phyloP scores from a whole-genome alignment of 2,329 filamentous ascomycete genomes.

The Myotisia sp. region DNA sequence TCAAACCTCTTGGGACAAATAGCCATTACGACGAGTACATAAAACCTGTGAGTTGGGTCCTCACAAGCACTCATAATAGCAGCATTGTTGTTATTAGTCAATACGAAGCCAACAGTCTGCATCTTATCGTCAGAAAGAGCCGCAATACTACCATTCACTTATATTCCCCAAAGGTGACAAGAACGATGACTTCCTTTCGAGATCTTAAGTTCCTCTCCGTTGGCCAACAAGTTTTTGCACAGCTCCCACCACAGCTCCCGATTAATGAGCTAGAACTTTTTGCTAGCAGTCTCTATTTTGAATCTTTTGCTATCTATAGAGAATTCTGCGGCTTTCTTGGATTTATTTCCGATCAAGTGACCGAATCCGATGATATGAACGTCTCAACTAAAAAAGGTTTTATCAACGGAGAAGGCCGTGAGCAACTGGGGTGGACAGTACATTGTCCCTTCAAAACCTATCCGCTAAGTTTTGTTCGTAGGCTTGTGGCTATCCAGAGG shows the following conservation, averaged over 20 bases:
- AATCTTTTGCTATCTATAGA: no score
- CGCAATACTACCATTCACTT: conserved; percentile 34
- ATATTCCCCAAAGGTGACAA: conserved; percentile 47
- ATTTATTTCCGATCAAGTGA: no score
- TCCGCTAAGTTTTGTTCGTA: no score
- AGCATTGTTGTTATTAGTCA: conserved; percentile 45
- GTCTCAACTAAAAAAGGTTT: no score
- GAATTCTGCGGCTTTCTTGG: no score
- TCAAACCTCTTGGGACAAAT: conserved; percentile 5
- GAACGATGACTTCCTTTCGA: conserved; percentile 47
- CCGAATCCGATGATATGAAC: no score
- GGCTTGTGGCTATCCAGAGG: no score
- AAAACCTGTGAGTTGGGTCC: conserved; percentile 43
- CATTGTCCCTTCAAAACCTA: no score
- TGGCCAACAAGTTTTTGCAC: no score
- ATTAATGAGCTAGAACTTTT: conserved; percentile 46
- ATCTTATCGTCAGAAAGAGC: conserved; percentile 23
- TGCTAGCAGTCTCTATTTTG: conserved; percentile 43
- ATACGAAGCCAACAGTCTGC: conserved; percentile 46
- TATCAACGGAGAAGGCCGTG: no score
- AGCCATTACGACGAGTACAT: neutral
- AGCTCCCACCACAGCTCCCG: conserved; percentile 38
- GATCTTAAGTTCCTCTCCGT: conserved; percentile 38
- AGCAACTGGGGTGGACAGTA: no score
- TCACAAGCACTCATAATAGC: conserved; percentile 38